Base-by-base conservation (phyloP, 1,139 yeast genomes). In the Pichia inconspicua region DNA sequence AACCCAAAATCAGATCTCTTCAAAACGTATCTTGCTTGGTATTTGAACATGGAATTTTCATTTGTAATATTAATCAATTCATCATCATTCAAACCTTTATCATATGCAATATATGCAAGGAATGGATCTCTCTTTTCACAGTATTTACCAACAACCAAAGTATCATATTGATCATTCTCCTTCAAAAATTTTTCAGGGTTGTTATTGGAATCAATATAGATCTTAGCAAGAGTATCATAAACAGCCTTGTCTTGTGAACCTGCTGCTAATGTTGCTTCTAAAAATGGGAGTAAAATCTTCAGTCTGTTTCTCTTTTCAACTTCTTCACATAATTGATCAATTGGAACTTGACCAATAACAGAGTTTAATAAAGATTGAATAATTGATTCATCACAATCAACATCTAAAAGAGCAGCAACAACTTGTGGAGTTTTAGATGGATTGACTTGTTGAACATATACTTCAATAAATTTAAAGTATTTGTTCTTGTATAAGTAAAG, bases 91-190 rank as follows among this genome's bases (percentile, higher is more conserved):
- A 78, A 75, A 65, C 99, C 99, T 71, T 89, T 90, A 55, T 95
- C 95, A 68, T 92, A 92, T 48, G 96, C 95, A 69, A 92, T 92
- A 68, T 88, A 92, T 19, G 98, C 99, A 66, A 92, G 75, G 71
- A 88, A 92, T 53, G 99, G 99, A 64, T 92, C 99, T 68, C 98
- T 84, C 80, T 88, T 92, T 70, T 94, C 99, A 77, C 99, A 94
- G 74, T 92, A 92, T 66, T 83, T 89, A 75, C 98, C 99, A 59
- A 92, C 97, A 59, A 85, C 86, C 58, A 87, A 74, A 27, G 98
- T 85, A 68, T 92, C 95, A 70, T 94, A 92, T 63, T 78, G 75
- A 60, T 82, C 75, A 66, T 92, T 94, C 68, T 92, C 98, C 66
- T 82, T 84, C 72, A 92, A 77, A 74, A 94, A 94, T 68, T 89